These are phyloP conservation scores for Iris pallida DNA, from an alignment of 116 monocot genomes.

Conservation along the genomic window DNA sequence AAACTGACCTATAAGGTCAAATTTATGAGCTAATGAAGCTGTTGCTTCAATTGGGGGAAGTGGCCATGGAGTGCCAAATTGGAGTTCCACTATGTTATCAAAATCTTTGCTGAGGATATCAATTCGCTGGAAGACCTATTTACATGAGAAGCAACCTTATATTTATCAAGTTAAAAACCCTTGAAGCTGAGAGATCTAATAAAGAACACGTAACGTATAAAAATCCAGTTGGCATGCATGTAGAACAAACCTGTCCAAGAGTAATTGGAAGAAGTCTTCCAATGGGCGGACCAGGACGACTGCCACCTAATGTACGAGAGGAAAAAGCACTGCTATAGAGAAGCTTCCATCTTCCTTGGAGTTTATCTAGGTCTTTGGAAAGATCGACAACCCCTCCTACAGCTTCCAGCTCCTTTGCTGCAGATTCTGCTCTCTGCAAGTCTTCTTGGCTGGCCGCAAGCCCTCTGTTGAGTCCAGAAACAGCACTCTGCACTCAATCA, in stretches of 20 bases:
- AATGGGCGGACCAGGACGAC: constrained; percentile 81
- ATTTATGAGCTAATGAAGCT: constrained; percentile 88
- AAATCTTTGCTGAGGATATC: constrained; percentile 87
- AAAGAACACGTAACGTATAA: too few species aligned
- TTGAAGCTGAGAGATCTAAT: neutral
- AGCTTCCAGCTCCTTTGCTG: constrained; percentile 72
- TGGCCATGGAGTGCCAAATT: constrained; percentile 90
- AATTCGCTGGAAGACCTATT: constrained; percentile 84
- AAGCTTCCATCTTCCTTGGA: constrained; percentile 87
- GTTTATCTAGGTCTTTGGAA: constrained; percentile 61
- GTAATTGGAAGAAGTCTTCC: constrained; percentile 86
- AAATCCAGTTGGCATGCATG: too few species aligned
- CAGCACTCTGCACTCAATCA: constrained; percentile 62
- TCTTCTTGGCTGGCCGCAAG: constrained; percentile 82
- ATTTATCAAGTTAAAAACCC: neutral
- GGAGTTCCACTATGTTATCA: constrained; percentile 87
- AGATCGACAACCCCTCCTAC: constrained; percentile 63
- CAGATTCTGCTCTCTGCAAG: constrained; percentile 53
- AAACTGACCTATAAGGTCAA: constrained; percentile 66
- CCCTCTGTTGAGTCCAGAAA: constrained; percentile 88
- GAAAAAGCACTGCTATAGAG: constrained; percentile 96
- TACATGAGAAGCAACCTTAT: neutral
- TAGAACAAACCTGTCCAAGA: constrained; percentile 60
- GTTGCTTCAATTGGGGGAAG: constrained; percentile 66
- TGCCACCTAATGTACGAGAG: constrained; percentile 80